Base-by-base conservation (phyloP, 306 rosid genomes). In the Hippophae tibetana region DNA sequence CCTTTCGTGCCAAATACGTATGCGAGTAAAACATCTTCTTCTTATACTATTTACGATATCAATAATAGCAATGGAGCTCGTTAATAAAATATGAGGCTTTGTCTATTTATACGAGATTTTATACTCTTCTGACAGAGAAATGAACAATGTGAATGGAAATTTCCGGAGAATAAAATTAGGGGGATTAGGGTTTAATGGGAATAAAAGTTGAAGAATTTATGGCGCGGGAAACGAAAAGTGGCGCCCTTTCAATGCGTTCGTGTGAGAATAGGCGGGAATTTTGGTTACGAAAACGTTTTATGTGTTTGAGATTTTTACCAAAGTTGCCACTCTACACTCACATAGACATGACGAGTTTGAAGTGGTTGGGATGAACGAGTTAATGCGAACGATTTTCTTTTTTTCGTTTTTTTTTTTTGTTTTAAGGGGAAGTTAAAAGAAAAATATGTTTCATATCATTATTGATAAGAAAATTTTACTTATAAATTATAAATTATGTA, bases 11-110 rank as follows among this genome's bases (percentile, higher is more conserved):
- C 83, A 92, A 72, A 71, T 74, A 76, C 0, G 95, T 83, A 9
- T 92, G 99, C 2, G 90, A 88, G 53, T 92, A 92, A 71, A 92
- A 92, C 98, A 92, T 87, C 43, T 4, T 65, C 45, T 65, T 65
- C 52, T 57, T 66, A 61, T 52, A 48, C 43, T 38, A 10, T 14
- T 26, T 38, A 56, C 50, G 45, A 27, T 46, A 7, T 49, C n/a
- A 5, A 49, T 49, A 49, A 49, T 12, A 8, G n/a, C 23, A 2
- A 23, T 13, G 53, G 14, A 6, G 7, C 7, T 3, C 2, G 14
- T 49, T 13, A 11, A 13, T 46, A 13, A 45, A 13, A 57, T 48
- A 41, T 13, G 5, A 56, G 6, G 12, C 0, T 25, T 5, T 43
- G 25, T 13, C 23, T 3, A n/a, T 60, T 47, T 47, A 23, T 45